Evolutionary conservation across 805 yeast genomes (phyloP), one percentile per base, ranked within the genome.

Genomic region (Lipomyces chichibuensis): DNA sequence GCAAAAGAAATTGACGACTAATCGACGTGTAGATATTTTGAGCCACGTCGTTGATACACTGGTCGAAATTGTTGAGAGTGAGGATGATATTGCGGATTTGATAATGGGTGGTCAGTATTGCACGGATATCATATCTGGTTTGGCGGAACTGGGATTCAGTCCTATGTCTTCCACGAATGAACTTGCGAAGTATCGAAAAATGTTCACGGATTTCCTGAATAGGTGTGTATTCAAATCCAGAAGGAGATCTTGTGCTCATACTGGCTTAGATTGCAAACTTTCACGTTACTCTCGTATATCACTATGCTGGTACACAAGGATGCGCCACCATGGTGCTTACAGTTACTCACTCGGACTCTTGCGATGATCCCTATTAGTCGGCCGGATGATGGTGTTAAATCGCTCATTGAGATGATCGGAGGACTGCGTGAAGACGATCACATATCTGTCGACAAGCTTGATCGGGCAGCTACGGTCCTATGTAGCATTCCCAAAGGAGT

Each of bases 371-470:
- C 90, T 0, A 75, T 85, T 25, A 76, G 82, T 55, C 82, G 96
- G 29, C 76, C 83, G 1, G 76, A 77, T 0, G 88, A 89, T 73
- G 98, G 98, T 0, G 86, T 95, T 1, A 77, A 84, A 35, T 83
- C 92, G 1, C 77, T 94, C 60, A 82, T 92, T 35, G 98, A 94
- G 76, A 86, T 90, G 69, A 81, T 90, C 0, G 80, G 90, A 14
- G 97, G 97, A 0, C 80, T 90, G 32, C 80, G 97, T 65, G 96
- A 91, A 54, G 82, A 83, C 63, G 94, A 89, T 64, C 87, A 86
- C 13, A 77, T 92, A 14, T 87, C 87, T 69, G 77, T 87, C n/a
- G 86, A 85, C 39, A 89, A 87, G 70, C 81, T 91, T 59, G 86
- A 85, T 33, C 84, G 87, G 65, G 89, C 91, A 0, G 85, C 90